Base-by-base conservation (phyloP, 306 rosid genomes). In the Quercus mongolica region DNA sequence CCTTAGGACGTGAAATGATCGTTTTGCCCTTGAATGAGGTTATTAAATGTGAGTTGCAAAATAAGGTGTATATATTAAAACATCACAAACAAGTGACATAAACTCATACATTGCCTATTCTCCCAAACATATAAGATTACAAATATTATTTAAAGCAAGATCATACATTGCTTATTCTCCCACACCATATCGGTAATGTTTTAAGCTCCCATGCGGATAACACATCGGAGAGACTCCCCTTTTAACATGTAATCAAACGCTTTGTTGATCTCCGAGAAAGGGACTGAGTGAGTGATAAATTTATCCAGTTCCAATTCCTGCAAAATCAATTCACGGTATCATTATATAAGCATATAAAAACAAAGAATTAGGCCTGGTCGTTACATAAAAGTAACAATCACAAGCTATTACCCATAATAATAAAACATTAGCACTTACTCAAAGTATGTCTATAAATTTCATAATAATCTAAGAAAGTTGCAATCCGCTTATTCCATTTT, bases 241-340 rank as follows among this genome's bases (percentile, higher is more conserved):
- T 85, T 80, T 82, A 86, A 68, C 97, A 92, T 90, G 51, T 71
- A 89, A 3, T 92, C 97, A 56, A 90, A 90, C 25, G 97, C 92
- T 75, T 89, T 92, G 90, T 92, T 92, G 44, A 90, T 92, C 86
- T 92, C 94, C 0, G 91, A 76, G 74, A 92, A 92, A 18, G 95
- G 19, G 56, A 92, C 76, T 0, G 86, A 55, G 78, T 92, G 95
- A 35, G 97, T 92, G 73, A 92, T 89, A 83, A 92, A 92, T 72
- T 92, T 92, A 44, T 92, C 96, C 65, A 92, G 4, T 26, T 63
- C 69, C n/a, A 63, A 33, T n/a, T 63, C 69, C 41, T 63, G 38
- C 49, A 46, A 49, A 21, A 71, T 19, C 18, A 68, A 55, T 44
- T 1, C 13, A n/a, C 2, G 14, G 19, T 30, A 8, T 52, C 20